Conservation (phyloP, 176 grass and related monocot genomes). For the Alloteropsis semialata region DNA sequence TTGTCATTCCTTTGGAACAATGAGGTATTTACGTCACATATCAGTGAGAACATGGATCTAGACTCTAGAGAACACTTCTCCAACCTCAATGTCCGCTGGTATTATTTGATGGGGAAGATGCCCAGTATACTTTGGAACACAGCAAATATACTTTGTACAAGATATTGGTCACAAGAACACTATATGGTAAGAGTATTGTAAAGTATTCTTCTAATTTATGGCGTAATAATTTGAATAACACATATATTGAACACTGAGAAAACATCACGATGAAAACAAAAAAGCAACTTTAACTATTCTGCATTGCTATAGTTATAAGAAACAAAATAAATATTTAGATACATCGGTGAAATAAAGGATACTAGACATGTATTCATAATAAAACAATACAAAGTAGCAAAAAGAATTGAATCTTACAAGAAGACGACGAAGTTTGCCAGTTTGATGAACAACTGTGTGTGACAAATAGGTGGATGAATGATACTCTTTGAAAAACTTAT, state of each 20-base stretch:
- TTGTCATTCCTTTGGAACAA: background rate
- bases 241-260: background rate
- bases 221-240: background rate
- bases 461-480: conserved; percentile 81
- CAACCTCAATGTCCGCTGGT: background rate
- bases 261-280: background rate
- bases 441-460: conserved; percentile 64
- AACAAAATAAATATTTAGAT: conserved; percentile 16
- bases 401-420: conserved; percentile 52
- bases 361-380: background rate
- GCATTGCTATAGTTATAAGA: background rate
- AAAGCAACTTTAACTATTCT: background rate
- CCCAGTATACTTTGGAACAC: background rate
- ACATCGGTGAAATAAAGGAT: background rate
- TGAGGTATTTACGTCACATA: background rate
- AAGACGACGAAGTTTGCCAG: conserved; percentile 79
- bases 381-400: conserved; percentile 6
- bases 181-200: background rate
- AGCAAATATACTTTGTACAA: background rate
- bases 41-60: background rate
- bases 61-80: conserved; percentile 3
- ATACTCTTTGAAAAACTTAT: conserved; percentile 83
- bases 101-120: background rate
- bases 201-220: background rate
- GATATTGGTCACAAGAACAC: background rate